These are phyloP conservation scores for Globisporangium iwayamae DNA, from an alignment of 352 stramenopile species.

Conservation along the genomic window DNA sequence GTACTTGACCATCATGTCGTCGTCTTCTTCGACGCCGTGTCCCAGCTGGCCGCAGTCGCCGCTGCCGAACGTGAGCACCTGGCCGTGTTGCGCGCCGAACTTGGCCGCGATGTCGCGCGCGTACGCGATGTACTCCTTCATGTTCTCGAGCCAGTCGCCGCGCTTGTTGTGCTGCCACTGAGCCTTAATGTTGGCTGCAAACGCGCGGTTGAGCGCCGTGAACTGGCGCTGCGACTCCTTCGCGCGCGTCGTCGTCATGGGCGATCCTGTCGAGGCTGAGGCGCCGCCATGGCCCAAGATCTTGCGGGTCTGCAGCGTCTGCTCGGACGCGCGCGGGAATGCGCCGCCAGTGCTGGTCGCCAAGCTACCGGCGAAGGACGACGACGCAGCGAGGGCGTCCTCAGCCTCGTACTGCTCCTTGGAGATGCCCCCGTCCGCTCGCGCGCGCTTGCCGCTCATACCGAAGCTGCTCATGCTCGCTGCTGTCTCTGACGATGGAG, in stretches of 20 bases:
- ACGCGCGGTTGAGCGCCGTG: constrained; percentile 66
- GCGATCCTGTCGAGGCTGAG: neutral
- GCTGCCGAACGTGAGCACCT: constrained; percentile 82
- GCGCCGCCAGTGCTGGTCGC: neutral
- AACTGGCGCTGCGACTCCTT: constrained; percentile 55
- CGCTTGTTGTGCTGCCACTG: constrained; percentile 63
- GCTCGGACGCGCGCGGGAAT: constrained; percentile 38
- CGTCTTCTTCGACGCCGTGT: constrained; percentile 80
- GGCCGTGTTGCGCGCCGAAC: constrained; percentile 41
- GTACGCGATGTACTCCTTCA: constrained; percentile 78
- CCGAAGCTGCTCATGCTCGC: neutral
- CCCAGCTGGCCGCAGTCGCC: constrained; percentile 93
- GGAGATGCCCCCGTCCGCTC: constrained; percentile 62
- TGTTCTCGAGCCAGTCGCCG: constrained; percentile 70
- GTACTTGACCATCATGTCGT: constrained; percentile 74
- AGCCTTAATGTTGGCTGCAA: constrained; percentile 49
- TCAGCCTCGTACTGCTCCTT: constrained; percentile 71
- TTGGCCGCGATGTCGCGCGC: constrained; percentile 56
- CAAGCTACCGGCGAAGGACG: constrained; percentile 1
- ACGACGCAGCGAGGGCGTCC: constrained; percentile 6
- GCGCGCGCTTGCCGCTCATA: constrained; percentile 46
- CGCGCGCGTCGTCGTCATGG: constrained; percentile 22
- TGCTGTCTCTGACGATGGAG: neutral
- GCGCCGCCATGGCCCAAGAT: constrained; percentile 20
- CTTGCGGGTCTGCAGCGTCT: constrained; percentile 48